A percentile compares a stretch with the other conserved stretches of the same genome.
Evolutionary conservation across 2,329 filamentous ascomycete genomes (phyloP).

Genomic region (Alternaria sp.): DNA sequence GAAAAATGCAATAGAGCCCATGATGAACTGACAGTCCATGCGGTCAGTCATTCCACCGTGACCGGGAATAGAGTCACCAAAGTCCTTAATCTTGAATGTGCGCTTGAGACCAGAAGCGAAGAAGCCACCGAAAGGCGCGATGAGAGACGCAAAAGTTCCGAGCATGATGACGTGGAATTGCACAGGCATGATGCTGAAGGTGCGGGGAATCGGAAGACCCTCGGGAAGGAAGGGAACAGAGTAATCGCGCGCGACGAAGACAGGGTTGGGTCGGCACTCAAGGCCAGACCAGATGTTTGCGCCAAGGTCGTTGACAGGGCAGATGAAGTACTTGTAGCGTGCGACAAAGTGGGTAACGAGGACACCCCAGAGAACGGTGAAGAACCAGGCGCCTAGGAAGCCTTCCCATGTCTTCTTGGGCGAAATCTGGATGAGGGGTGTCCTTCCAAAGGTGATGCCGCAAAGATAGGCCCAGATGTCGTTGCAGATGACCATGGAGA

Average conservation of each 20-base stretch:
- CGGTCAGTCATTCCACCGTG: constrained; percentile 98
- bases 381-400: constrained; percentile 95
- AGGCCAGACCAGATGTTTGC: constrained; percentile 93
- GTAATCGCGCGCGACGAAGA: constrained; percentile 83
- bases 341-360: constrained; percentile 83
- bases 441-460: constrained; percentile 95
- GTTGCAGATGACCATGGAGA: constrained; percentile 94
- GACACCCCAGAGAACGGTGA: constrained; percentile 87
- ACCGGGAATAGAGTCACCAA: constrained; percentile 96
- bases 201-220: constrained; percentile 68
- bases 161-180: constrained; percentile 92
- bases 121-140: constrained; percentile 97
- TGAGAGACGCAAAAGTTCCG: constrained; percentile 92
- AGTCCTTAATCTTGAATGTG: constrained; percentile 99
- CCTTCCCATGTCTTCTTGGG: constrained; percentile 99
- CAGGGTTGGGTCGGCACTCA: constrained; percentile 88
- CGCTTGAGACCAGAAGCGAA: constrained; percentile 98
- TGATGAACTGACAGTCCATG: constrained; percentile 99
- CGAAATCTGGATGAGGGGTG: constrained; percentile 95
- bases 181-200: constrained; percentile 82
- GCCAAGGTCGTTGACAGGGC: constrained; percentile 94
- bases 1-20: constrained; percentile 98
- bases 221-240: constrained; percentile 64
- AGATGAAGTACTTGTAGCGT: constrained; percentile 97
- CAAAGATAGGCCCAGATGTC: constrained; percentile 99